Base-by-base conservation (phyloP, 2,329 filamentous ascomycete species). In the Dactylellina haptotyla region DNA sequence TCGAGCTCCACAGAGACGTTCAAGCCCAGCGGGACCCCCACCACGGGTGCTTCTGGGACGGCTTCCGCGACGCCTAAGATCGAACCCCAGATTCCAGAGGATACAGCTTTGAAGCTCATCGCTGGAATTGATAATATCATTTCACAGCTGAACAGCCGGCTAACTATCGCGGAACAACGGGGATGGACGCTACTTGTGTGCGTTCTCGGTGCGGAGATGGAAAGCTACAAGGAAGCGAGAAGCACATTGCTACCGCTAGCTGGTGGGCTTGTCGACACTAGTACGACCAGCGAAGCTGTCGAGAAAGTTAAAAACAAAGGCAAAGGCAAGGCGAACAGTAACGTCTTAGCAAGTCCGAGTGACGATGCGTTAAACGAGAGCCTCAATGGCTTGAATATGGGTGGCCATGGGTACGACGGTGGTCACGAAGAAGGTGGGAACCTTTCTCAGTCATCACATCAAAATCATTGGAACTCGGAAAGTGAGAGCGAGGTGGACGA, bases 161-260 rank as follows among this genome's bases (percentile, higher is more conserved):
- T 88, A 30, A 81, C 83, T 0, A 78, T 84, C 1, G 88, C 88
- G 0, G 86, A 90, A 73, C 81, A 84, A 0, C 86, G 86, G 65
- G 84, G 85, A n/a, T 94, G 90, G 90, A 93, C 89, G 65, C 81
- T 93, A 10, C 83, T 94, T n/a, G 88, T 93, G 2, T 90, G 87
- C 58, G 90, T 90, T 6, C 87, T 93, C 30, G 89, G 90, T 0
- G 90, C 91, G 0, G 91, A 92, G 79, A 79, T 90, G 1, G 88
- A 89, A 70, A 88, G 89, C 2, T 88, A 90, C 74, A 82, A 82
- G 39, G 85, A 89, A 77, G 88, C 70, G 3, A 66, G 56, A 45
- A 56, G 46, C 4, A 51, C 70, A 25, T 30, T 74, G 56, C 32
- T 62, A 23, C 67, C 67, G 9, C 28, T 72, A 45, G 46, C 65